Conservation (phyloP, 306 rosid species). For the Medicago arabica region DNA sequence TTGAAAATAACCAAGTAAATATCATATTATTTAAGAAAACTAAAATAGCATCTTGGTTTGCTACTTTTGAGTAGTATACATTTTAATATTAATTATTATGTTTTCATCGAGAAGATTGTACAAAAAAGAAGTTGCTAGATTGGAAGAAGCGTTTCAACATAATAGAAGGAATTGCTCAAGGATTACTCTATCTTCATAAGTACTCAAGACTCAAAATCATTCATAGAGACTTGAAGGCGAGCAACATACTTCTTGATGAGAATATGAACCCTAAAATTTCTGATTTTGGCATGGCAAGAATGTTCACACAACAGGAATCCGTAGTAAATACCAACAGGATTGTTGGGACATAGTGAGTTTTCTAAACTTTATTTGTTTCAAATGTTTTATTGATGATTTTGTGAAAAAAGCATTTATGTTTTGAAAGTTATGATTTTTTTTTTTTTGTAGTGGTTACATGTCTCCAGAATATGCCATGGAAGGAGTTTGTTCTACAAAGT, state of each 20-base stretch:
- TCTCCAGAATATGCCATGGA: conserved; percentile 38
- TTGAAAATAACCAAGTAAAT: too few relatives aligned
- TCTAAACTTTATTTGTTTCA: neutral
- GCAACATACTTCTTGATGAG: neutral
- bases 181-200: neutral
- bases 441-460: neutral
- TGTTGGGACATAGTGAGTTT: neutral
- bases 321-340: neutral
- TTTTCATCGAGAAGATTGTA: neutral
- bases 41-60: too few relatives aligned
- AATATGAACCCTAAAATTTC: neutral
- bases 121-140: neutral
- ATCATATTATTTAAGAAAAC: too few relatives aligned
- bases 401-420: too few relatives aligned
- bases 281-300: neutral
- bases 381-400: too few relatives aligned
- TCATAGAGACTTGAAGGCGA: neutral
- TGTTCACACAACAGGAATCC: neutral
- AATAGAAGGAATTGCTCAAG: conserved; percentile 13
- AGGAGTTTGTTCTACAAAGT: conserved; percentile 35
- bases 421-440: too few relatives aligned
- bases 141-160: conserved; percentile 4
- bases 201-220: neutral
- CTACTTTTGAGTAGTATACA: too few relatives aligned
- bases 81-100: too few relatives aligned